Conservation (phyloP, 805 yeast genomes). For the Candida chauliodis region DNA sequence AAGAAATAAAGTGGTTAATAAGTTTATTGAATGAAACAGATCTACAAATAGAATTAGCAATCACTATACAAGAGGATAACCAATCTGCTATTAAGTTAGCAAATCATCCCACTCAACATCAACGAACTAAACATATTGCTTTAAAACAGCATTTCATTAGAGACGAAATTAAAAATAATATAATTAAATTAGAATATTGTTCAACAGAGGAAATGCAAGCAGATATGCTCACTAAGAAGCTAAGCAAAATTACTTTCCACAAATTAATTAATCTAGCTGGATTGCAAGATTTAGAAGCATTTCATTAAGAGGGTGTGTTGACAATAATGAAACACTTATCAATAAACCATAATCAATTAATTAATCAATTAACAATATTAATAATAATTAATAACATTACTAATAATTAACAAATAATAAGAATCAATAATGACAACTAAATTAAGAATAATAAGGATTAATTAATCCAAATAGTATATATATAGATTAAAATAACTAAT, state of each 20-base stretch:
- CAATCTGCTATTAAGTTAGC: neutral
- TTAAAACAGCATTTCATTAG: neutral
- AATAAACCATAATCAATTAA: neutral
- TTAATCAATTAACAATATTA: too few relatives aligned
- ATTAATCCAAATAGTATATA: neutral
- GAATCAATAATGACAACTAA: neutral
- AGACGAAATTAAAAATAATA: constrained; percentile 1
- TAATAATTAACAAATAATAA: constrained; percentile 1
- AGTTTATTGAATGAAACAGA: neutral
- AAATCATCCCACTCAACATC: neutral
- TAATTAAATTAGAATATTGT: neutral
- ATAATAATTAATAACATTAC: neutral
- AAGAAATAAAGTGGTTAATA: neutral
- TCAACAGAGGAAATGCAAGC: neutral
- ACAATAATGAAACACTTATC: neutral
- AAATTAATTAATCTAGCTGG: neutral
- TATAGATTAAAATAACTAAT: neutral
- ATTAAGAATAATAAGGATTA: neutral
- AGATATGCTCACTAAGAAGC: neutral
- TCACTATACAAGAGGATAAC: neutral
- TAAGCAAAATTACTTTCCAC: neutral
- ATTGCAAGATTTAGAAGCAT: neutral
- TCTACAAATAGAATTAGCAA: neutral
- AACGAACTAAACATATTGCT: neutral
- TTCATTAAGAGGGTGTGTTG: constrained; percentile 1